Evolutionary conservation across 2,329 filamentous ascomycete genomes (phyloP).

Genomic region (Colletotrichum chlorophyti): DNA sequence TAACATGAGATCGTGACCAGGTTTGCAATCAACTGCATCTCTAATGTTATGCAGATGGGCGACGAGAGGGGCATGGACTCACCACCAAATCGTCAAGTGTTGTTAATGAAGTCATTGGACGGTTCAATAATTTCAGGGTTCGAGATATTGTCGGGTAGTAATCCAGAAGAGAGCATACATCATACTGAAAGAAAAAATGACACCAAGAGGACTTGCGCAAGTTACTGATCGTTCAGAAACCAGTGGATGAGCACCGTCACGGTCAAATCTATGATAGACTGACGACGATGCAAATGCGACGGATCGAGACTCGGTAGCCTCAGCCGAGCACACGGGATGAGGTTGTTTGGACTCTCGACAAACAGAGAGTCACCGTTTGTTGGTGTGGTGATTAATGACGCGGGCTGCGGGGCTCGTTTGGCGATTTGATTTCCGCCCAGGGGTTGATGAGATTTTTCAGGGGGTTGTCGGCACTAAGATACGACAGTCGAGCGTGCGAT

Average conservation of each 20-base stretch:
- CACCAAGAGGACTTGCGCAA: not conserved
- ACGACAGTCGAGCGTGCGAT: constrained; percentile 1
- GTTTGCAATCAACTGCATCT: not conserved
- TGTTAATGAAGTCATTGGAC: constrained; percentile 15
- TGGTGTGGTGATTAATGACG: not conserved
- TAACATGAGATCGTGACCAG: not conserved
- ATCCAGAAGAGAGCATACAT: constrained; percentile 10
- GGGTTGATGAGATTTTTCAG: not conserved
- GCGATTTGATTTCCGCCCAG: not conserved
- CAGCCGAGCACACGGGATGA: not conserved
- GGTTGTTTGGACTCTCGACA: not conserved
- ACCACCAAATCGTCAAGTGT: constrained; percentile 24
- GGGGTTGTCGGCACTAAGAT: not conserved
- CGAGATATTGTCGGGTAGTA: constrained; percentile 23
- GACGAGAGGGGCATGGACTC: not conserved
- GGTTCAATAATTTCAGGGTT: constrained; percentile 8
- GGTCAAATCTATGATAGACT: not conserved
- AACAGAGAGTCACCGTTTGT: not conserved
- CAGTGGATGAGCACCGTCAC: not conserved
- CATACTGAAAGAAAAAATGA: constrained; percentile 13
- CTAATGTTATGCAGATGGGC: not conserved
- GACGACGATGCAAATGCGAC: not conserved
- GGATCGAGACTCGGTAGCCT: not conserved
- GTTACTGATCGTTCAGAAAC: not conserved
- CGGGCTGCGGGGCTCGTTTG: constrained; percentile 5